phyloP scores from a whole-genome alignment of 1,284 basidiomycete species.

The Cryptococcus wingfieldii region DNA sequence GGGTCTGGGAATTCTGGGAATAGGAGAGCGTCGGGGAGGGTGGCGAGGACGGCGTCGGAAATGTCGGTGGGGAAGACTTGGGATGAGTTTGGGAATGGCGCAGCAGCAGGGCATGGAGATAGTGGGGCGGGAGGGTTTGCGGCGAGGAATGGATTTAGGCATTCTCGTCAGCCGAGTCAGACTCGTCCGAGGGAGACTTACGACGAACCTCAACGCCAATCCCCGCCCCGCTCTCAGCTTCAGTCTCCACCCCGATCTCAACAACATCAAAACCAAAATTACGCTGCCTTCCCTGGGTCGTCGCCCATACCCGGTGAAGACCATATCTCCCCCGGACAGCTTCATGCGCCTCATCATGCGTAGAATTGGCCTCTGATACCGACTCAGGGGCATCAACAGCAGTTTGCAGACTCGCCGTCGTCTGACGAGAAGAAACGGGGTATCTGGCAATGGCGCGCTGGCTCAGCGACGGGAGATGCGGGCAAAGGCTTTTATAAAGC shows the following conservation, averaged over 20 bases:
- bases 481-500: neutral
- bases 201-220: neutral
- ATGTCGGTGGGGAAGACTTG: neutral
- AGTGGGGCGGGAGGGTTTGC: conserved; percentile 2
- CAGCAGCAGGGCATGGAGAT: neutral
- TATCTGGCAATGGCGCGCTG: conserved; percentile 4
- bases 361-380: neutral
- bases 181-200: neutral
- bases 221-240: neutral
- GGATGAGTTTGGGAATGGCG: conserved; percentile 2
- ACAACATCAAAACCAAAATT: too few relatives aligned
- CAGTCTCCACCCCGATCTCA: too few relatives aligned
- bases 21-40: neutral
- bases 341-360: neutral
- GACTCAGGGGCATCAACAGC: neutral
- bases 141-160: conserved; percentile 1
- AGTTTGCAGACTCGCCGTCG: neutral
- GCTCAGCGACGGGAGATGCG: neutral
- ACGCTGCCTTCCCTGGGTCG: too few relatives aligned
- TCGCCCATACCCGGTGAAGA: neutral
- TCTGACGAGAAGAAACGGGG: conserved; percentile 12
- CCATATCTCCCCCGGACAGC: neutral
- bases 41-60: conserved; percentile 1
- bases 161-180: neutral
- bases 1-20: neutral